Conservation (phyloP, 768 basidiomycete genomes). For the Lactarius psammicola region DNA sequence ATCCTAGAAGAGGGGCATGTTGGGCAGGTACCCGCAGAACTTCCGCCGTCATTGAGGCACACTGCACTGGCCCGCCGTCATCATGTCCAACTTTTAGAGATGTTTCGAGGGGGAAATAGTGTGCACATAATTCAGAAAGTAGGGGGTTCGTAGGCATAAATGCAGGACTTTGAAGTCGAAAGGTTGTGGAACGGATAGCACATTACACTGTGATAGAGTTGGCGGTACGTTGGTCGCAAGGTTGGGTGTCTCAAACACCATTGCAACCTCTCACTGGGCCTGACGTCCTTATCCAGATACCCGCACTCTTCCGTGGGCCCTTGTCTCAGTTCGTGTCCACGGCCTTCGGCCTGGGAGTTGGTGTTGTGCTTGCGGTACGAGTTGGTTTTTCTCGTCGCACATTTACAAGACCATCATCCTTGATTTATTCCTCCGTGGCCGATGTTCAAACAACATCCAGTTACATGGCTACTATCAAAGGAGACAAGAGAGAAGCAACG, state of each 20-base stretch:
- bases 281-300: conserved; percentile 41
- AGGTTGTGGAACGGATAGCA: conserved; percentile 48
- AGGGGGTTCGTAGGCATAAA: neutral
- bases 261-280: neutral
- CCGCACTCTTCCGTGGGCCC: conserved; percentile 59
- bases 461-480: conserved; percentile 52
- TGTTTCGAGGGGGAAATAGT: conserved; percentile 39
- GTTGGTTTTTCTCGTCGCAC: conserved; percentile 25
- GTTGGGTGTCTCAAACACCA: conserved; percentile 1
- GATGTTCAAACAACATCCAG: conserved; percentile 58
- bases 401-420: conserved; percentile 38
- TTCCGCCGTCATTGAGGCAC: neutral
- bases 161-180: conserved; percentile 62
- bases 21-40: neutral
- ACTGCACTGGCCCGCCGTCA: neutral
- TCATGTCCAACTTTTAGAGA: conserved; percentile 25
- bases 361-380: conserved; percentile 26
- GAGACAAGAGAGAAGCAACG: conserved; percentile 35
- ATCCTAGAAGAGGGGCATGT: too few relatives aligned
- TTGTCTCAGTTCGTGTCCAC: conserved; percentile 55
- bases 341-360: conserved; percentile 40
- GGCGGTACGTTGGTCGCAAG: conserved; percentile 44
- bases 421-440: conserved; percentile 71
- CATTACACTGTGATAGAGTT: conserved; percentile 44
- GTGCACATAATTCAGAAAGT: conserved; percentile 7